Percentiles rank a stretch among this genome's conserved stretches.
Conservation (phyloP, 495 filamentous ascomycete species). For the Cetradonia linearis region DNA sequence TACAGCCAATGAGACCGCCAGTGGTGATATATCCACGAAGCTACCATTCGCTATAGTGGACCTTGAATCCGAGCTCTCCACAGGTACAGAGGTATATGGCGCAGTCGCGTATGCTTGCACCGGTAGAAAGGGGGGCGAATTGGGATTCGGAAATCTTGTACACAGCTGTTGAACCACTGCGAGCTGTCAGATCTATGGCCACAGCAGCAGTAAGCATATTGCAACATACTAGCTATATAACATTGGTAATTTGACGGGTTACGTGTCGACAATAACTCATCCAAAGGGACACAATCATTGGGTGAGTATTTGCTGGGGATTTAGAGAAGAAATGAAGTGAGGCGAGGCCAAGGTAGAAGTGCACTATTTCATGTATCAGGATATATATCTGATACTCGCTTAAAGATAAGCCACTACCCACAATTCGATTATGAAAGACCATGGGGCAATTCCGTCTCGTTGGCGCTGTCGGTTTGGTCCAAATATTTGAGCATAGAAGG, state of each 20-base stretch:
- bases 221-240: constrained; percentile 19
- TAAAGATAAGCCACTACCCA: background rate
- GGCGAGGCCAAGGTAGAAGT: constrained; percentile 15
- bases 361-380: constrained; percentile 22
- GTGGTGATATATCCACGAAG: background rate
- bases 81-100: background rate
- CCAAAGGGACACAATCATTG: constrained; percentile 17
- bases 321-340: constrained; percentile 7
- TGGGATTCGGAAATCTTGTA: constrained; percentile 4
- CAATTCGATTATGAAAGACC: constrained; percentile 7
- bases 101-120: background rate
- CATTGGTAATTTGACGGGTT: constrained; percentile 18
- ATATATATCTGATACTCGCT: constrained; percentile 13
- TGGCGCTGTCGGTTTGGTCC: background rate
- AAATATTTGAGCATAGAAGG: constrained; percentile 11
- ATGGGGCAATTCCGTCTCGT: background rate
- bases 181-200: background rate
- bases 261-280: constrained; percentile 1
- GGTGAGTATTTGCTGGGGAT: constrained; percentile 7
- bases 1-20: background rate
- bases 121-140: background rate
- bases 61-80: background rate
- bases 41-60: no score
- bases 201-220: background rate
- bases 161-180: constrained; percentile 18